phyloP scores from a whole-genome alignment of 345 rosid genomes.

The Psidium guajava region DNA sequence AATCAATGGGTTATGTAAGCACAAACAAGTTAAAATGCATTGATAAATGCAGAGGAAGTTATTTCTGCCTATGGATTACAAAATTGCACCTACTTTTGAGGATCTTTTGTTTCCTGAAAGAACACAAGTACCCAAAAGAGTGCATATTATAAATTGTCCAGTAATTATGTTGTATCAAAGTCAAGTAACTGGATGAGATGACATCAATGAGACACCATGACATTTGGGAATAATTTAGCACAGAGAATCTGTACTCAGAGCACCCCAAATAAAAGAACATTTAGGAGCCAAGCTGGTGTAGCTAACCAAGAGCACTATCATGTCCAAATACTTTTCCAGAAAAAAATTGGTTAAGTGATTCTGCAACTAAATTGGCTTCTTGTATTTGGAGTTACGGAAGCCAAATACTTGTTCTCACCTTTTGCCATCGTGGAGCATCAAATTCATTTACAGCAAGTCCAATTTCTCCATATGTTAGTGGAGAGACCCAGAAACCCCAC shows the following conservation, averaged over 20 bases:
- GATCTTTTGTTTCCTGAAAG: background rate
- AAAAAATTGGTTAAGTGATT: background rate
- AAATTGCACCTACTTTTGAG: background rate
- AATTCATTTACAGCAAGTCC: constrained; percentile 62
- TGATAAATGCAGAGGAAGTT: background rate
- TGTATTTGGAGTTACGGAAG: background rate
- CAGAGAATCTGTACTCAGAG: background rate
- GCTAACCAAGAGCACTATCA: background rate
- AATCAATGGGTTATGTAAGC: background rate
- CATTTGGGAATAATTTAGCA: background rate
- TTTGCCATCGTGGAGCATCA: constrained; percentile 65
- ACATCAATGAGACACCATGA: background rate
- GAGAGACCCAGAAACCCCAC: constrained; percentile 78
- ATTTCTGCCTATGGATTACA: background rate
- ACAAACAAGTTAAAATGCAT: background rate
- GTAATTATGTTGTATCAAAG: background rate
- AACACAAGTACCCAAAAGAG: background rate
- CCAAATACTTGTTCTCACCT: constrained; percentile 12
- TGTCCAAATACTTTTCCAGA: background rate
- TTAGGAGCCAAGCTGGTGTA: background rate
- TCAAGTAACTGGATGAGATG: background rate
- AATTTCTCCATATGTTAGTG: constrained; percentile 56
- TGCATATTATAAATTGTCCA: background rate
- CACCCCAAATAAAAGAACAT: background rate
- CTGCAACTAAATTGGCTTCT: background rate